Evolutionary conservation across 2,329 filamentous ascomycete species (phyloP), one percentile per base, ranked within the genome.

Genomic region (Penicillium glabrum): DNA sequence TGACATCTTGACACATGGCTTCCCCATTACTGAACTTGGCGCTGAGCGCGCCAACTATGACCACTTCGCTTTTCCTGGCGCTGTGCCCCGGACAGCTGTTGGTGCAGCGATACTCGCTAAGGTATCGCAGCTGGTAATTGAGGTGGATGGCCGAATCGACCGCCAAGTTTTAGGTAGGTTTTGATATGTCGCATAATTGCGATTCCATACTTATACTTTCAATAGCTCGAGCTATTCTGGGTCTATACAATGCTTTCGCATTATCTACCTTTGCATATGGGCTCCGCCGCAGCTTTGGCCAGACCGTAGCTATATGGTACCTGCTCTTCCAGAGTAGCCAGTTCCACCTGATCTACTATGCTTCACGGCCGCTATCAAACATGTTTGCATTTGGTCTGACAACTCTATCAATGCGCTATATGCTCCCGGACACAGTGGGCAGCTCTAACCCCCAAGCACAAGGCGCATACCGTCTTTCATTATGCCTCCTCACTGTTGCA

Each of bases 261-360:
- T 78, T 99, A 46, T 69, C 89, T 21, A 79, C 82, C 3, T 91
- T 95, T 68, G 83, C 84, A 35, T 74, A 77, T 10, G 84, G 83
- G 1, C 78, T 97, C 24, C 81, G 80, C 31, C 82, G 75, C 43
- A 85, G 87, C 3, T 93, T 89, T 73, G 93, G 95, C 14, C 77
- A 74, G 27, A 80, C 80, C 5, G 84, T 87, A 3, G 89, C 86
- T 5, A 81, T 86, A 54, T 98, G 93, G 92, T 99, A 89, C 78
- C 76, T 89, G 4, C 60, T 90, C 39, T 81, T 98, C 53, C 89
- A 92, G 69, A 84, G 85, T 1, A 88, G 86, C 73, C 93, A 98
- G 74, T 99, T 99, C 69, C 95, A 99, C 76, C 78, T 96, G 59
- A 82, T 95, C 60, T 99, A 91, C 75, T 99, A 99, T 78, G 89